These are phyloP conservation scores for Mycena sanguinolenta DNA, from an alignment of 768 basidiomycete species.

Conservation along the genomic window DNA sequence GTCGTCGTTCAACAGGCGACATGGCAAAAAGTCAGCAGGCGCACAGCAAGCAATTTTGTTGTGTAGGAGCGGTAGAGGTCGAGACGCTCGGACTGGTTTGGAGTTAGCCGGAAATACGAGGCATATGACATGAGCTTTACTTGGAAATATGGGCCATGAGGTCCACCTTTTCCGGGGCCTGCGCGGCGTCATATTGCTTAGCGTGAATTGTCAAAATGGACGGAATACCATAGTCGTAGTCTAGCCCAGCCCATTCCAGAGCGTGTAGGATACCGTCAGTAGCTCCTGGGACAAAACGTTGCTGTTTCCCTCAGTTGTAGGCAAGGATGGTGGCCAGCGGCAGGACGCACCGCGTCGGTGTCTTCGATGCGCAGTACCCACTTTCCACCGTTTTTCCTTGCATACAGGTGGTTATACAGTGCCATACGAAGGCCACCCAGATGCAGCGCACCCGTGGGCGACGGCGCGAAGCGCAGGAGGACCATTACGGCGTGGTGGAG, in stretches of 20 bases:
- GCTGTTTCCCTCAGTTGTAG: constrained; percentile 56
- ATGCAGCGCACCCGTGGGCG: constrained; percentile 94
- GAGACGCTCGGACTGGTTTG: constrained; percentile 83
- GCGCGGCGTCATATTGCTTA: constrained; percentile 10
- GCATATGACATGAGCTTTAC: constrained; percentile 52
- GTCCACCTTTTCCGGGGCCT: constrained; percentile 86
- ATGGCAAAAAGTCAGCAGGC: constrained; percentile 33
- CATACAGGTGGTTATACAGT: constrained; percentile 90
- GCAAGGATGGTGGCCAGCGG: not conserved
- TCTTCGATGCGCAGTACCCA: constrained; percentile 97
- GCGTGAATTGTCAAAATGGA: not conserved
- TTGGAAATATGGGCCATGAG: constrained; percentile 90
- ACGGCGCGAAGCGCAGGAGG: constrained; percentile 94
- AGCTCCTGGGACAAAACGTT: constrained; percentile 84
- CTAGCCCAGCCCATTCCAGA: constrained; percentile 90
- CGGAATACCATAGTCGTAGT: constrained; percentile 86
- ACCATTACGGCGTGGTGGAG: constrained; percentile 62
- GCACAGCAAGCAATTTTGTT: constrained; percentile 81
- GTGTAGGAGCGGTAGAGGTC: constrained; percentile 87
- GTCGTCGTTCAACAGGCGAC: not conserved
- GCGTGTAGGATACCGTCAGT: constrained; percentile 84
- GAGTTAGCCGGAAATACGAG: constrained; percentile 21
- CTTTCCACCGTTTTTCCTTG: constrained; percentile 84
- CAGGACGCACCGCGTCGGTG: constrained; percentile 80
- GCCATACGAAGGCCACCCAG: constrained; percentile 96